Evolutionary conservation across 1,139 yeast species (phyloP).

Genomic region (Candida frijolesensis): DNA sequence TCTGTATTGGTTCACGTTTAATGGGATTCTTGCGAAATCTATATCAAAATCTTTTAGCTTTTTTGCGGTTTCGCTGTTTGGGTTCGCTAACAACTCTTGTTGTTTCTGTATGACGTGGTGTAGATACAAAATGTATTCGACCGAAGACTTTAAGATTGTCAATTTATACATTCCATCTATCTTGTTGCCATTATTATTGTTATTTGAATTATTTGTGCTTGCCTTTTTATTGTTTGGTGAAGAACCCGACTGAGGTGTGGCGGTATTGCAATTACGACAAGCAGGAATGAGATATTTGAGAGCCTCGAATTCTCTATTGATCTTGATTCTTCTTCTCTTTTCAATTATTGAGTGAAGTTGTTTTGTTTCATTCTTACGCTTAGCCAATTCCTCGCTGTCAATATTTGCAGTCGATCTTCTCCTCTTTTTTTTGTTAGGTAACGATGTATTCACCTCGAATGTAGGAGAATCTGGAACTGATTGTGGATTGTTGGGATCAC

Average conservation of each 20-base stretch:
- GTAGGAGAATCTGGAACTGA: conserved; percentile 12
- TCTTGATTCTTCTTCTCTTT: conserved; percentile 73
- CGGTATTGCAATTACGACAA: conserved; percentile 37
- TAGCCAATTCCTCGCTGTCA: conserved; percentile 56
- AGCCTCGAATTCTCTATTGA: conserved; percentile 83
- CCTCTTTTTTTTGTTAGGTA: conserved; percentile 40
- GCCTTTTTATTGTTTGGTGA: conserved; percentile 12
- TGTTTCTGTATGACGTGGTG: conserved; percentile 59
- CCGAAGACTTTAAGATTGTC: conserved; percentile 78
- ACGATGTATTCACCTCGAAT: conserved; percentile 7
- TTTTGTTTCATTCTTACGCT: conserved; percentile 57
- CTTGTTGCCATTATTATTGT: conserved; percentile 33
- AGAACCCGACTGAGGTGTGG: conserved; percentile 13
- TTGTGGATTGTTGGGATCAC: background rate
- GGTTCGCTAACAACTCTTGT: conserved; percentile 31
- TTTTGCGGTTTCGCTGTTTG: background rate
- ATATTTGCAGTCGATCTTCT: conserved; percentile 48
- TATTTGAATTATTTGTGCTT: conserved; percentile 7
- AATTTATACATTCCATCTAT: conserved; percentile 77
- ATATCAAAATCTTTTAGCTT: conserved; percentile 33
- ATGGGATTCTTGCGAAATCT: conserved; percentile 51
- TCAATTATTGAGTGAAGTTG: conserved; percentile 79
- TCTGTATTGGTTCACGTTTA: conserved; percentile 61
- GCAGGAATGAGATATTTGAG: conserved; percentile 79
- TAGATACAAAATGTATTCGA: conserved; percentile 72